Evolutionary conservation across 768 basidiomycete species (phyloP), one percentile per base, ranked within the genome.

Genomic region (Lentinula detonsa): DNA sequence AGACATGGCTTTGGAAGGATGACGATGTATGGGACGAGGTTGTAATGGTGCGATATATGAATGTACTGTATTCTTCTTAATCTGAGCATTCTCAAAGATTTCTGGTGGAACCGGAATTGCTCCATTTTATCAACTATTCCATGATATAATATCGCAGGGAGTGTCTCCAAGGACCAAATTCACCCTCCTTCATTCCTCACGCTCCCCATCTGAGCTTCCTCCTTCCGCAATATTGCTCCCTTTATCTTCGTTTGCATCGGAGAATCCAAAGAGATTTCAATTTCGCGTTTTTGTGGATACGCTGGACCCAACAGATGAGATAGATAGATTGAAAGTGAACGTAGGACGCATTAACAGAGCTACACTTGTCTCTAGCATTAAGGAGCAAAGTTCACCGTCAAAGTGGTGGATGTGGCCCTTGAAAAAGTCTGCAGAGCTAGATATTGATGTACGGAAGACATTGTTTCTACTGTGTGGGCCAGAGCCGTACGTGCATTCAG

Each of bases 81-180:
- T 9, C 39, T 15, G 56, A 60, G 40, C 63, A 35, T 45, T 49
- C 37, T 39, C 39, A 9, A 45, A 94, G 92, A 86, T 94, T 59
- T 93, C 91, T 48, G 92, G 92, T 40, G 92, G 92, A 31, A 94
- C 92, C 4, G 92, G 93, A 33, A 86, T 94, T 53, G 88, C 92
- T 15, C 93, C 92, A 3, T 93, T 94, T 70, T 85, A 85, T 67
- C 92, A 94, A 68, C 77, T 94, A 18, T 76, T 93, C 61, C 79
- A 88, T 66, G 73, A 73, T 6, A 67, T 81, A 13, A 82, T 91
- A 69, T 59, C 67, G 34, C 33, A 39, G 31, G 46, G 63, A 43
- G 33, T 37, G 64, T 43, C 63, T 28, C 63, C 73, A 21, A 70
- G 69, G 33, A 84, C 88, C 49, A 84, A 81, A 2, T 88, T 88